Evolutionary conservation across 768 basidiomycete genomes (phyloP).

Genomic region (Mycena amicta): DNA sequence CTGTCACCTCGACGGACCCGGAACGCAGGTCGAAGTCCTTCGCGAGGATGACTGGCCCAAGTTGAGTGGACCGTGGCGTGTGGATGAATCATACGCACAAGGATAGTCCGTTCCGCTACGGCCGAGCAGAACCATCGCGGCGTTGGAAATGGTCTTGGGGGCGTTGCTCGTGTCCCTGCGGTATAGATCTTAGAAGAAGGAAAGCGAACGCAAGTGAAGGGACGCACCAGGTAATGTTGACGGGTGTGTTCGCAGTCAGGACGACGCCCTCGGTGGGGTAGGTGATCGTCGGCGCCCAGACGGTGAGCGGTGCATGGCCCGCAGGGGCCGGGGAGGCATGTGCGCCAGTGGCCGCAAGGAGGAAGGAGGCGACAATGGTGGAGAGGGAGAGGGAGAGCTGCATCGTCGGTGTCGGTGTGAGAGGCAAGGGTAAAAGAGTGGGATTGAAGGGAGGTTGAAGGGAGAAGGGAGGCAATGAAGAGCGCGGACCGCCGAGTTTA

Average conservation of each 20-base stretch:
- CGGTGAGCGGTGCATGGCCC: slow-evolving; percentile 21
- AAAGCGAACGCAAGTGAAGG: neutral
- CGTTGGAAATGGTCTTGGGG: slow-evolving; percentile 30
- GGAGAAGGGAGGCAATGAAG: too few relatives aligned
- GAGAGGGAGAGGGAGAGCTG: slow-evolving; percentile 5
- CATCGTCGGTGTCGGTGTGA: slow-evolving; percentile 1
- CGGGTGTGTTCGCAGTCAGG: neutral
- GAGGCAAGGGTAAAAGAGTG: neutral
- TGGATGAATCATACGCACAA: neutral
- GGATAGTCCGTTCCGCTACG: slow-evolving; percentile 7
- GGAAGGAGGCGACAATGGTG: slow-evolving; percentile 3
- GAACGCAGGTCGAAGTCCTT: slow-evolving; percentile 21
- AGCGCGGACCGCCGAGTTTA: too few relatives aligned
- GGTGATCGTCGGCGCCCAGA: slow-evolving; percentile 28
- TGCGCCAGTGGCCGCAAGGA: slow-evolving; percentile 1
- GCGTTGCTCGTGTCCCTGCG: slow-evolving; percentile 25
- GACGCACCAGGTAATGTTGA: slow-evolving; percentile 35
- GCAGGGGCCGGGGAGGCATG: neutral
- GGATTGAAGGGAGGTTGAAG: neutral
- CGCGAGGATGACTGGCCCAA: slow-evolving; percentile 25
- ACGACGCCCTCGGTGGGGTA: slow-evolving; percentile 25
- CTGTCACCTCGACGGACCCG: slow-evolving; percentile 21
- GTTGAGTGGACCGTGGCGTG: neutral
- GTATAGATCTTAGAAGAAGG: neutral
- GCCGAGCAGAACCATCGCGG: slow-evolving; percentile 14